phyloP scores from a whole-genome alignment of 2,329 filamentous ascomycete genomes.

The Orbilia javanica region DNA sequence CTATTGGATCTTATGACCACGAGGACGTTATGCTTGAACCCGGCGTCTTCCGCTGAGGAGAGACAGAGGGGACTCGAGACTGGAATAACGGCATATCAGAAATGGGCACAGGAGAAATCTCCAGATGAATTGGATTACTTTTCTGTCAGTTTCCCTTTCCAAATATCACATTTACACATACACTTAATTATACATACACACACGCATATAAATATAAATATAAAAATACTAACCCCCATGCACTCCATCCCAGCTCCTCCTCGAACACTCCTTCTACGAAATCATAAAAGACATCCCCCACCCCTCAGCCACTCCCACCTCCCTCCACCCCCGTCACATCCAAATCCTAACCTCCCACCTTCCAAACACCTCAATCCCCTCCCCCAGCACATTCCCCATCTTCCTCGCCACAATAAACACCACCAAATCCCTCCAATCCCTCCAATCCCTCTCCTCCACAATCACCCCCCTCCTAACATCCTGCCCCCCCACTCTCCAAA shows the following conservation, averaged over 20 bases:
- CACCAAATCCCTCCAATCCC: neutral
- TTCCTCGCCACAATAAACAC: constrained; percentile 45
- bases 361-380: constrained; percentile 10
- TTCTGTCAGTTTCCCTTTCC: constrained; percentile 1
- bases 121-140: constrained; percentile 41
- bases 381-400: constrained; percentile 22
- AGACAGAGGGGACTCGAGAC: neutral
- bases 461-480: constrained; percentile 5
- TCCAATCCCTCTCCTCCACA: neutral
- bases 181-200: neutral
- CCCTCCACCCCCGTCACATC: constrained; percentile 21
- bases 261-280: constrained; percentile 35
- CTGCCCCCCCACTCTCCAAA: constrained; percentile 11
- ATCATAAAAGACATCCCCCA: constrained; percentile 34
- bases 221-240: too few relatives aligned
- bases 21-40: constrained; percentile 17
- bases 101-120: constrained; percentile 39
- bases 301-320: neutral
- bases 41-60: constrained; percentile 12
- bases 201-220: too few relatives aligned
- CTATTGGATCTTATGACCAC: constrained; percentile 32
- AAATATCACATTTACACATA: neutral
- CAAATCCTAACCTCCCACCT: constrained; percentile 44
- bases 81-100: constrained; percentile 13
- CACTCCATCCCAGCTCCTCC: constrained; percentile 22